phyloP scores from a whole-genome alignment of 129 eudicot genomes.

The Ambrosia artemisiifolia region DNA sequence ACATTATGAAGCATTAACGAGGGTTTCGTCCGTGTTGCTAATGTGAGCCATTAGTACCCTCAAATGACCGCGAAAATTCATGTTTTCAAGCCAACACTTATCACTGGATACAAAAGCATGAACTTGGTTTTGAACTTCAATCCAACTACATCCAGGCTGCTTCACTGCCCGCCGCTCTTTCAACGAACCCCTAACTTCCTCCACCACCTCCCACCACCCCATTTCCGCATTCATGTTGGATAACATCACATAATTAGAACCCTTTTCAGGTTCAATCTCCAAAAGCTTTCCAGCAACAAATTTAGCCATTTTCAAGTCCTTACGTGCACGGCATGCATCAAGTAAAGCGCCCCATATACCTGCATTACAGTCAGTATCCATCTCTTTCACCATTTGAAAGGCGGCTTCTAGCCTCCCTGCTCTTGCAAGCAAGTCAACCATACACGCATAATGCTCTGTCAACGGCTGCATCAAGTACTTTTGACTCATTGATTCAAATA shows the following conservation, averaged over 20 bases:
- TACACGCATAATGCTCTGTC: constrained; percentile 51
- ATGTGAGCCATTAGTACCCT: constrained; percentile 15
- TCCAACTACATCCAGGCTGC: constrained; percentile 66
- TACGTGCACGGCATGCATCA: constrained; percentile 35
- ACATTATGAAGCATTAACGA: background rate
- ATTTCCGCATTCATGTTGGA: constrained; percentile 52
- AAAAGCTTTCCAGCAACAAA: constrained; percentile 46
- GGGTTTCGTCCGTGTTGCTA: constrained; percentile 16
- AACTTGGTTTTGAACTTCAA: constrained; percentile 43
- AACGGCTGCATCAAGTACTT: constrained; percentile 40
- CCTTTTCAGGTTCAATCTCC: constrained; percentile 45
- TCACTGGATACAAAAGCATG: constrained; percentile 37
- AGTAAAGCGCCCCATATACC: constrained; percentile 65
- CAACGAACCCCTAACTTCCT: constrained; percentile 40
- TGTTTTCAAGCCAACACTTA: constrained; percentile 7
- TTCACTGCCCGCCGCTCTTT: constrained; percentile 32
- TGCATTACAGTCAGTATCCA: constrained; percentile 36
- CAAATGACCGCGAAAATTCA: constrained; percentile 11
- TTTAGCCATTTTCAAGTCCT: constrained; percentile 43
- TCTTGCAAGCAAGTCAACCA: constrained; percentile 60
- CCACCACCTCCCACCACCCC: constrained; percentile 58
- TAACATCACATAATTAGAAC: constrained; percentile 42
- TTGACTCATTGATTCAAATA: constrained; percentile 41
- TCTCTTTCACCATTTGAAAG: constrained; percentile 31
- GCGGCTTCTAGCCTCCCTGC: constrained; percentile 56